Evolutionary conservation across 2,329 filamentous ascomycete species (phyloP).

Genomic region (Cucurbitaria berberidis): DNA sequence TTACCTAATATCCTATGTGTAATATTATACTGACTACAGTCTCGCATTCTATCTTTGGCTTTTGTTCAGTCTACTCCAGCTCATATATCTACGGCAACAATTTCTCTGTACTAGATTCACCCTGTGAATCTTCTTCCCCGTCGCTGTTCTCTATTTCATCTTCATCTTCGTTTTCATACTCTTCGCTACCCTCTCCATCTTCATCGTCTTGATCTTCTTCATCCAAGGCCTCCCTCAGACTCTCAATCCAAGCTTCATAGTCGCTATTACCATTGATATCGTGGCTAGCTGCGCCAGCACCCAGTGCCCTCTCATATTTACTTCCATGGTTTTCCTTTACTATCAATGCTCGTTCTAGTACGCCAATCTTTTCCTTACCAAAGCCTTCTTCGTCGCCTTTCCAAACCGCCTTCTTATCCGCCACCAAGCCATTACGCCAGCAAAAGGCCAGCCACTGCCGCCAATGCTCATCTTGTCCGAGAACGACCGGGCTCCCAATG

Average conservation of each 20-base stretch:
- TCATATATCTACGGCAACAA: too few relatives aligned
- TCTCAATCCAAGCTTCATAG: slow-evolving; percentile 35
- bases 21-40: too few relatives aligned
- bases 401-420: slow-evolving; percentile 13
- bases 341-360: slow-evolving; percentile 36
- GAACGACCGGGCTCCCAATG: slow-evolving; percentile 49
- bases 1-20: too few relatives aligned
- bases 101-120: too few relatives aligned
- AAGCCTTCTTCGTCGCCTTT: slow-evolving; percentile 3
- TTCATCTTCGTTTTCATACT: background rate
- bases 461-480: slow-evolving; percentile 50
- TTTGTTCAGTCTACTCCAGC: too few relatives aligned
- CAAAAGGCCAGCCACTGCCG: slow-evolving; percentile 48
- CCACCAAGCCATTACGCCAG: slow-evolving; percentile 45
- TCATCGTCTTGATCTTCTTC: slow-evolving; percentile 23
- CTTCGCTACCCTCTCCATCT: slow-evolving; percentile 2
- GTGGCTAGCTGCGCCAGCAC: slow-evolving; percentile 7
- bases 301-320: slow-evolving; percentile 19
- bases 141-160: background rate
- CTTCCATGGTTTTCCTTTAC: slow-evolving; percentile 21
- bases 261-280: slow-evolving; percentile 12
- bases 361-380: slow-evolving; percentile 21
- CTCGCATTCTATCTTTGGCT: too few relatives aligned
- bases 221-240: slow-evolving; percentile 31
- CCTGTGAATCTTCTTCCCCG: background rate